phyloP scores from a whole-genome alignment of 345 rosid genomes.

The Triadica sebifera region DNA sequence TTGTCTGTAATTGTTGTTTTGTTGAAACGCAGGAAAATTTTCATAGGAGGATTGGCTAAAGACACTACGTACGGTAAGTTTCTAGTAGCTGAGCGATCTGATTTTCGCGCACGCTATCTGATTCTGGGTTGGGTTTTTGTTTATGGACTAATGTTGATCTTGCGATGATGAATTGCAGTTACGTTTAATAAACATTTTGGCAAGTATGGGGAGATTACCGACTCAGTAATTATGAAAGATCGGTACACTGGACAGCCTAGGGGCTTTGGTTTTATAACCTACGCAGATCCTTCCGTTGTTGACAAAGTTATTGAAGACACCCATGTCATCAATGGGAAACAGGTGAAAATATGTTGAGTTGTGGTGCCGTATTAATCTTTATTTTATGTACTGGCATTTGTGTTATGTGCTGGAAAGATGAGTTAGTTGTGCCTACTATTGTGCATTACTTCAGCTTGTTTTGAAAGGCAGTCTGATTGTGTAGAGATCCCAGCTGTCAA shows the following conservation, averaged over 20 bases:
- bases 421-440: neutral
- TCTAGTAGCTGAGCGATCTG: neutral
- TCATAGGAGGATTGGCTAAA: constrained; percentile 83
- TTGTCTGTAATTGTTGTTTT: neutral
- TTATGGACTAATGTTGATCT: neutral
- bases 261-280: constrained; percentile 95
- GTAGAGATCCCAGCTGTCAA: neutral
- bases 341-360: constrained; percentile 35
- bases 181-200: constrained; percentile 77
- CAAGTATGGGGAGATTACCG: constrained; percentile 89
- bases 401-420: too few species aligned
- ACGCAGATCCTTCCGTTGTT: constrained; percentile 83
- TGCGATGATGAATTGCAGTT: constrained; percentile 36
- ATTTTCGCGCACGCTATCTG: neutral
- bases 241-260: constrained; percentile 88
- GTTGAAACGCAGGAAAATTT: constrained; percentile 53
- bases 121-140: neutral
- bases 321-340: constrained; percentile 81
- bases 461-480: neutral
- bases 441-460: neutral
- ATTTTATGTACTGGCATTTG: neutral
- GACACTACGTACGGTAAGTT: constrained; percentile 70
- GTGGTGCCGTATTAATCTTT: neutral
- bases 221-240: constrained; percentile 95
- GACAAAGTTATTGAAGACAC: constrained; percentile 75